Evolutionary conservation across 371 early-diverging fungal species (phyloP), one percentile per base, ranked within the genome.

Genomic region (Cokeromyces recurvatus): DNA sequence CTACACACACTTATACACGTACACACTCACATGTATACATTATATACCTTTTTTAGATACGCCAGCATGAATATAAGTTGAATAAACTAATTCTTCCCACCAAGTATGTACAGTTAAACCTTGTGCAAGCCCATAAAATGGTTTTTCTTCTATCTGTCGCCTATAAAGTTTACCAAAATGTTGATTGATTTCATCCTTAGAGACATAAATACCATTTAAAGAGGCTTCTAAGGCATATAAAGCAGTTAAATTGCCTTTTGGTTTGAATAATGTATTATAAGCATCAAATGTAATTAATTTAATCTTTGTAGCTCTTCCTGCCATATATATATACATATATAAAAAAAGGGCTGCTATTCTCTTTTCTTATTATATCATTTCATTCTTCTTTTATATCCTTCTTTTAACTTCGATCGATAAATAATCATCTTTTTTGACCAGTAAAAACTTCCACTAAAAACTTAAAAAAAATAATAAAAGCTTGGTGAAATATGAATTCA

Each of bases 31-130:
- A n/a, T n/a, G n/a, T n/a, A n/a, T n/a, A n/a, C n/a, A n/a, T n/a
- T n/a, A n/a, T n/a, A n/a, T 66, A 69, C 74, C 69, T 52, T 61
- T 48, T 31, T 47, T 21, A 14, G 23, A 22, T 19, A 62, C 59
- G 39, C 69, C 74, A 11, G 69, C 53, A 14, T 41, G 48, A 7
- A 64, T 32, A 52, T 68, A 66, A 3, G 74, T 73, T 14, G 53
- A 27, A 46, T 66, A 66, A 17, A 73, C 74, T 8, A 71, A 39
- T 46, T 75, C 61, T 55, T 59, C 53, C 75, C 75, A 75, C 75
- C 75, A 75, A 36, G 20, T 7, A 6, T 55, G 35, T 6, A 65
- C 40, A 14, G 61, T 59, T 59, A 71, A 55, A 2, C 71, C 71
- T 23, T 62, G 52, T 21, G 41, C 42, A 9, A 53, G 11, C 7